These are phyloP conservation scores for Phytophthora cactorum DNA, from an alignment of 352 stramenopile species.

Conservation along the genomic window DNA sequence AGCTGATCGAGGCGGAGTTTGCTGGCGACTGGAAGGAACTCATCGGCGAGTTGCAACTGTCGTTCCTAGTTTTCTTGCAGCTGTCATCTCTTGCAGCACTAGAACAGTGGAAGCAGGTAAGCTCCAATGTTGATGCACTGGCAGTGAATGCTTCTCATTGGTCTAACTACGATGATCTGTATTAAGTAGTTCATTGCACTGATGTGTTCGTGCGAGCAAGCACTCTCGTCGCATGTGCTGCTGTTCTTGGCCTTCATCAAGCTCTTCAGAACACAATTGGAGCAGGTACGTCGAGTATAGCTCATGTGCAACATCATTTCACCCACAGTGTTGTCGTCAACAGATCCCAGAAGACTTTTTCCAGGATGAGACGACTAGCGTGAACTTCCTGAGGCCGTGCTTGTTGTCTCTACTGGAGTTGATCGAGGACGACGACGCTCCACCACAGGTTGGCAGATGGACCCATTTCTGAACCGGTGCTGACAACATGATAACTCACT, in stretches of 20 bases:
- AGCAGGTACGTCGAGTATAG: slow-evolving; percentile 44
- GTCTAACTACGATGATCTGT: slow-evolving; percentile 2
- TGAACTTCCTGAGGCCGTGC: slow-evolving; percentile 72
- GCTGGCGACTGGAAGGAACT: slow-evolving; percentile 74
- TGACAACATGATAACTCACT: slow-evolving; percentile 23
- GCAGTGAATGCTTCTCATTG: neutral
- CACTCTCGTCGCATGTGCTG: slow-evolving; percentile 41
- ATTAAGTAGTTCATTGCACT: slow-evolving; percentile 57
- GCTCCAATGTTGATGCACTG: neutral
- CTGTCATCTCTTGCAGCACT: slow-evolving; percentile 93
- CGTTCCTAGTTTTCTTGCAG: slow-evolving; percentile 93
- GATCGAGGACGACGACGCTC: slow-evolving; percentile 49
- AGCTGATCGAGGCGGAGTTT: slow-evolving; percentile 49
- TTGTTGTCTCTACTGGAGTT: slow-evolving; percentile 73
- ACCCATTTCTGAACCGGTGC: neutral
- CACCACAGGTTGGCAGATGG: slow-evolving; percentile 36
- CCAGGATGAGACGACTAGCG: slow-evolving; percentile 58
- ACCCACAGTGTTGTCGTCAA: neutral
- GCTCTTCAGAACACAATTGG: slow-evolving; percentile 58
- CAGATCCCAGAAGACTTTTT: slow-evolving; percentile 81
- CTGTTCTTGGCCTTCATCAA: slow-evolving; percentile 70
- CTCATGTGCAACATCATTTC: neutral
- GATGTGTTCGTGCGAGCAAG: slow-evolving; percentile 66
- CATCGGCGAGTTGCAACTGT: slow-evolving; percentile 94
- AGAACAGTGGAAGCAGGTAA: slow-evolving; percentile 93